Percentiles rank a stretch among this genome's conserved stretches.
Conservation (phyloP, 228 moss, liverwort and hornwort species). For the Sphagnum fallax region DNA sequence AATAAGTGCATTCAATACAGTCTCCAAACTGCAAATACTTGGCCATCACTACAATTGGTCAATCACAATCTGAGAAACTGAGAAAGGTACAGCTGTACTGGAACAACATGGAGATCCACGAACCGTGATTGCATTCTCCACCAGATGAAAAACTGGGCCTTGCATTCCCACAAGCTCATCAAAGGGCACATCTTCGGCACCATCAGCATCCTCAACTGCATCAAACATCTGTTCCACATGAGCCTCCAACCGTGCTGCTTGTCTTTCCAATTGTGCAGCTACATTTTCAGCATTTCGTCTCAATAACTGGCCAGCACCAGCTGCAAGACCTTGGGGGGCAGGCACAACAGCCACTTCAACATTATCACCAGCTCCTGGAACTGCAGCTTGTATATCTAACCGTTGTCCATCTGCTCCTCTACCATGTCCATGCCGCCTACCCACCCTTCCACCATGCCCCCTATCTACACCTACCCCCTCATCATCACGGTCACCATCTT, state of each 20-base stretch:
- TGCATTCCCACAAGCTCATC: conserved; percentile 99
- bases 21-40: background rate
- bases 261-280: conserved; percentile 92
- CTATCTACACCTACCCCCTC: conserved; percentile 72
- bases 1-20: background rate
- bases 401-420: conserved; percentile 50
- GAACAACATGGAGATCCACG: conserved; percentile 14
- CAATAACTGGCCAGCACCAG: conserved; percentile 92
- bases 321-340: conserved; percentile 82
- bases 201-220: conserved; percentile 97
- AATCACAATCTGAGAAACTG: background rate
- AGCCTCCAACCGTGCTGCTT: conserved; percentile 98
- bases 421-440: conserved; percentile 69
- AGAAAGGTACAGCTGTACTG: background rate
- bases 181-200: conserved; percentile 98
- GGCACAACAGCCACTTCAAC: conserved; percentile 58
- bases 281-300: conserved; percentile 99
- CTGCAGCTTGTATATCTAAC: conserved; percentile 29
- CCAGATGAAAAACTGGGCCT: conserved; percentile 92
- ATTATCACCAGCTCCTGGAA: conserved; percentile 47
- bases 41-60: background rate
- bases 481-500: conserved; percentile 77
- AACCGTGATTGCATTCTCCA: conserved; percentile 95
- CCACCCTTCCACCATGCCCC: conserved; percentile 66
- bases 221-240: conserved; percentile 99